A percentile compares a stretch with the other conserved stretches of the same genome.
Evolutionary conservation across 2,329 filamentous ascomycete species (phyloP).

Genomic region (Apiospora rasikravindrae): DNA sequence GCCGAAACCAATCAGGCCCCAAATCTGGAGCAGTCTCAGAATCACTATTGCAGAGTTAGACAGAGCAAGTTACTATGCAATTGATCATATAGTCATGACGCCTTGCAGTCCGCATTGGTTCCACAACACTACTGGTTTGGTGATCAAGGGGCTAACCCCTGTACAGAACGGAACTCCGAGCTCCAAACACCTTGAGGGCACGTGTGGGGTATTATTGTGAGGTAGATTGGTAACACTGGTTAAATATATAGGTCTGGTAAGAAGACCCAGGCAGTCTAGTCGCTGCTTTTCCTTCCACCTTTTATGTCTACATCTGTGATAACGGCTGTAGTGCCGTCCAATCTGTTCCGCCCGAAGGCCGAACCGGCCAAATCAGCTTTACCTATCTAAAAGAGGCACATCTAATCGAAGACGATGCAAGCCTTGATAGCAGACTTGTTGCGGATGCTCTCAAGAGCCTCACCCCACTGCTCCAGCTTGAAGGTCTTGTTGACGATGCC

Average conservation of each 20-base stretch:
- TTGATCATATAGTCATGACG: neutral
- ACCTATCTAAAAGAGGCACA: neutral
- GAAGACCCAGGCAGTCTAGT: neutral
- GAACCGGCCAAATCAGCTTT: neutral
- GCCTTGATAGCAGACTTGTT: slow-evolving; percentile 78
- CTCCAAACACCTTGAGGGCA: slow-evolving; percentile 16
- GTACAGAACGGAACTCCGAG: neutral
- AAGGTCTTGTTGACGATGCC: slow-evolving; percentile 78
- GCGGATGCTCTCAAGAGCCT: slow-evolving; percentile 72
- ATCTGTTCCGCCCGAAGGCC: neutral
- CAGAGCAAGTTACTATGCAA: neutral
- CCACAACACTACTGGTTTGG: neutral
- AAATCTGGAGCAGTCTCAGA: neutral
- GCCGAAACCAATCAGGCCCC: neutral
- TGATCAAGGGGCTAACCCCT: neutral
- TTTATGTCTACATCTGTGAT: neutral
- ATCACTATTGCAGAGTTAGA: too few relatives aligned
- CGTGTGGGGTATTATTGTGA: neutral
- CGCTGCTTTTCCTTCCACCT: neutral
- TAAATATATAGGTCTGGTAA: neutral
- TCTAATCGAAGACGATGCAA: slow-evolving; percentile 71
- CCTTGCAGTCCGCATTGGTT: neutral
- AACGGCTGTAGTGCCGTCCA: neutral
- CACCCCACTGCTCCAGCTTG: slow-evolving; percentile 74
- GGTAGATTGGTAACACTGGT: neutral